Base-by-base conservation (phyloP, 129 eudicot species). In the Tanacetum coccineum region DNA sequence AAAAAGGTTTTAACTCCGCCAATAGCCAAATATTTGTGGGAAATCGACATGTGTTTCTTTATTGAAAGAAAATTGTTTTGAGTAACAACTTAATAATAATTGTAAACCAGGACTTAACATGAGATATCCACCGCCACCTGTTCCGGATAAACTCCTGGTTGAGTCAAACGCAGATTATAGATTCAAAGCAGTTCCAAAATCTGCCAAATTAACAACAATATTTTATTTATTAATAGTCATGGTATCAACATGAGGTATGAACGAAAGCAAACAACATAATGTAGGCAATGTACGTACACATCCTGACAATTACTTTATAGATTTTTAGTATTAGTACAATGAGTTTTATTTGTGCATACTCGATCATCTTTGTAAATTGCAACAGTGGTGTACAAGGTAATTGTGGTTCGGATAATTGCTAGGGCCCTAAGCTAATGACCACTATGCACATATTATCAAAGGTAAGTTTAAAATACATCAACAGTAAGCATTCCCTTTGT, bases 41-140 rank as follows among this genome's bases (percentile, higher is more conserved):
- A 58, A 75, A 75, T 67, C 74, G 60, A 19, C 74, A 59, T 67
- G 74, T 21, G 59, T 59, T 49, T 76, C 70, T 58, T 76, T 76
- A 69, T 68, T 76, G 19, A 56, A 57, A 4, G 13, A 30, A 76
- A 61, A 62, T 30, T 20, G 10, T 20, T 58, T 9, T 9, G 52
- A 61, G 26, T 11, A 63, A 53, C 48, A 30, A 75, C 68, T 26
- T 68, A 9, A 39, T 22, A 67, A 36, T 63, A 67, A 32, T 21
- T 14, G 13, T 68, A 53, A 11, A 53, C 71, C 71, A 58, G 28
- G 30, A 70, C 66, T 26, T 44, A 10, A 40, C 74, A 70, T 66
- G 50, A 59, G 49, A 58, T 18, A 59, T 56, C 49, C 40, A 36
- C 5, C 56, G 44, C 65, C 14, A 46, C 58, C 28, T 53, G 56